Evolutionary conservation across 2,329 filamentous ascomycete species (phyloP), one percentile per base, ranked within the genome.

Genomic region (Ophiostoma novo-ulmi): DNA sequence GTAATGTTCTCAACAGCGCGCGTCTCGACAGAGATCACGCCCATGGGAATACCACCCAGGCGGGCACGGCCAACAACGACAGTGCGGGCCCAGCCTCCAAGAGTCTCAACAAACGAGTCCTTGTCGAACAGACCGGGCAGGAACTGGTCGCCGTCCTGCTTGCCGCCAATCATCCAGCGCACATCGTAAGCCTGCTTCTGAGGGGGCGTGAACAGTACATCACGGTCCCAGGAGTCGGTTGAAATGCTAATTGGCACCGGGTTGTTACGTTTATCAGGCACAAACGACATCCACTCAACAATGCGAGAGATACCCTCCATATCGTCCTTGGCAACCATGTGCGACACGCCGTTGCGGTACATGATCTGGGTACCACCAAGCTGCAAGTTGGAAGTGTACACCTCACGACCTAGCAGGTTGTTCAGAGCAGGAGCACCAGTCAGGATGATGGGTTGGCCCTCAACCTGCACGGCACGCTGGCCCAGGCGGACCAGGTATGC

Each of bases 301-400:
- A 99, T 98, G 86, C 96, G 96, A 77, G 92, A 93, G 31, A 99
- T 92, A 87, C 95, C 95, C 77, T 94, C 94, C 77, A 99, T 98
- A 83, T 99, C 95, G 78, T 99, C 94, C 76, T 91, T 91, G 77
- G 95, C 95, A 75, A 94, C 97, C 92, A 98, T 94, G 85, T 99
- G 95, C 31, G 95, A 98, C 61, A 99, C 95, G 88, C 95, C 95
- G 80, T 99, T 99, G 84, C 92, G 94, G 88, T 99, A 98, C 95
- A 99, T 99, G 87, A 99, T 99, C 82, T 99, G 95, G n/a, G 95
- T 99, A 76, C 95, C 95, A 89, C 95, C 95, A 75, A 99, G 92
- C 85, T 99, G 95, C 78, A 99, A 83, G 87, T 99, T 99, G 73
- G 95, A 98, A 35, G 95, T 97, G 84, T 99, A 99, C 39, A 99